Evolutionary conservation across 495 filamentous ascomycete species (phyloP).

Genomic region (Annulohypoxylon stygium): DNA sequence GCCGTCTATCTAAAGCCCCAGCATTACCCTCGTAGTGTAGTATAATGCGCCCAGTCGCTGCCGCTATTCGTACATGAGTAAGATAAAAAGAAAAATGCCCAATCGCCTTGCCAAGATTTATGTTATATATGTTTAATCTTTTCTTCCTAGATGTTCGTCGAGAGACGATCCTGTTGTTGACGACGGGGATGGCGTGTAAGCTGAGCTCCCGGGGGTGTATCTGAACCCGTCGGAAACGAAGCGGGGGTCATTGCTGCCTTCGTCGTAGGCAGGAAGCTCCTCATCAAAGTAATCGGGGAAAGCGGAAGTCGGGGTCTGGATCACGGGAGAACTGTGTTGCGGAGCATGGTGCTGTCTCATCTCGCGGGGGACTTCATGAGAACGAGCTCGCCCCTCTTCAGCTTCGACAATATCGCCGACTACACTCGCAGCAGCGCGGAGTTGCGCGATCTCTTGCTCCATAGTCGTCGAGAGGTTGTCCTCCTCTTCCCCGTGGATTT

Average conservation of each 20-base stretch:
- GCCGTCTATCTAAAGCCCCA: conserved; percentile 12
- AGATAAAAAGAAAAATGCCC: not conserved
- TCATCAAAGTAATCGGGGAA: conserved; percentile 54
- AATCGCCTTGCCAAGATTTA: not conserved
- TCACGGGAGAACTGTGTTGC: conserved; percentile 27
- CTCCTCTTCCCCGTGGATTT: conserved; percentile 35
- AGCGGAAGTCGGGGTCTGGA: conserved; percentile 49
- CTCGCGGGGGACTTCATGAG: conserved; percentile 20
- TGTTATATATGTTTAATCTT: conserved; percentile 29
- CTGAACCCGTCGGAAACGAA: conserved; percentile 55
- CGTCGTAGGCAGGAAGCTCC: conserved; percentile 55
- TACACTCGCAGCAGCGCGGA: conserved; percentile 60
- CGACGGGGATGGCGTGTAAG: conserved; percentile 38
- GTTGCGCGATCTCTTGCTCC: conserved; percentile 63
- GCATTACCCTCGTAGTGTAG: conserved; percentile 5
- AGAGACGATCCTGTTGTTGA: conserved; percentile 44
- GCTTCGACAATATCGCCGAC: conserved; percentile 62
- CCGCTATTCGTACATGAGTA: conserved; percentile 18
- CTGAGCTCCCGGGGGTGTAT: conserved; percentile 50
- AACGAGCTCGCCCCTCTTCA: conserved; percentile 54
- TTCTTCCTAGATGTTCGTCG: conserved; percentile 48
- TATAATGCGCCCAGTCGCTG: not conserved
- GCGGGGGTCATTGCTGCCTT: conserved; percentile 43
- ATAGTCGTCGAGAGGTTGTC: conserved; percentile 51
- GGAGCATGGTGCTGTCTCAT: conserved; percentile 26